phyloP scores from a whole-genome alignment of 2,329 filamentous ascomycete genomes.

The Clonostachys byssicola region DNA sequence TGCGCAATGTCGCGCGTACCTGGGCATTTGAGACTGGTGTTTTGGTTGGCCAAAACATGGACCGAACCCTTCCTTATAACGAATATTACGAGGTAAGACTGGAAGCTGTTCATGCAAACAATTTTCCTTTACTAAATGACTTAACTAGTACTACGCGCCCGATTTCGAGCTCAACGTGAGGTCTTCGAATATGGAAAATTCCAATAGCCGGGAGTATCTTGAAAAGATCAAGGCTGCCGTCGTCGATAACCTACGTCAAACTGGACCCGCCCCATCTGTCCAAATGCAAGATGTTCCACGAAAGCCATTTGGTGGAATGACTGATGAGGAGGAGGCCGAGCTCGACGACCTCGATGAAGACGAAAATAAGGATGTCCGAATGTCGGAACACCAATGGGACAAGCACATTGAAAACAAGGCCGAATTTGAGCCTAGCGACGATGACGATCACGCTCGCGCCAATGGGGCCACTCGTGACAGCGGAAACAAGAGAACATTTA shows the following conservation, averaged over 20 bases:
- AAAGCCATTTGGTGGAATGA: constrained; percentile 56
- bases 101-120: constrained; percentile 17
- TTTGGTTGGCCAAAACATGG: constrained; percentile 79
- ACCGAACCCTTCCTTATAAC: constrained; percentile 83
- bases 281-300: constrained; percentile 79
- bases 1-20: constrained; percentile 91
- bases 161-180: constrained; percentile 90
- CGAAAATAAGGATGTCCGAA: constrained; percentile 76
- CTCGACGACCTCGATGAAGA: constrained; percentile 75
- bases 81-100: constrained; percentile 78
- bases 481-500: constrained; percentile 45
- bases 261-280: constrained; percentile 82
- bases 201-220: constrained; percentile 78
- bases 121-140: constrained; percentile 1
- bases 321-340: constrained; percentile 63
- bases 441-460: constrained; percentile 72
- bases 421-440: constrained; percentile 84
- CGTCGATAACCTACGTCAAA: constrained; percentile 81
- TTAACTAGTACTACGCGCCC: constrained; percentile 76
- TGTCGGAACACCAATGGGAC: constrained; percentile 80
- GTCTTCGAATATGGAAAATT: constrained; percentile 85
- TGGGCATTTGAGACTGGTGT: constrained; percentile 97
- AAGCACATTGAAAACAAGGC: constrained; percentile 71
- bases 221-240: constrained; percentile 78
- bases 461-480: constrained; percentile 64